Evolutionary conservation across 1,139 yeast genomes (phyloP).

Genomic region (Taphrina pruni): DNA sequence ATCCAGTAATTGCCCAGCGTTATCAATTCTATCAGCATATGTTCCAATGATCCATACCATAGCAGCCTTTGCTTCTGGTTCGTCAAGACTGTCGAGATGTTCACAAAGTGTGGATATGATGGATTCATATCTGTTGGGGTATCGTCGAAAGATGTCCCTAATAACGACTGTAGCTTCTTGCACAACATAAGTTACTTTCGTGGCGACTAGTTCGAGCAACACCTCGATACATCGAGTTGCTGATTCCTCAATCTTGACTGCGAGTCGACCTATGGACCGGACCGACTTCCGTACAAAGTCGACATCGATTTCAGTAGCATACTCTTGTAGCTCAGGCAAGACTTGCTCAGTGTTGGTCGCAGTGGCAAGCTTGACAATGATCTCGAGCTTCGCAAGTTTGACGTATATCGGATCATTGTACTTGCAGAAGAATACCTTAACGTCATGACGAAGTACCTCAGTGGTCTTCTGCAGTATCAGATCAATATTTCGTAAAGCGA

Average conservation of each 20-base stretch:
- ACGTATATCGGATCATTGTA: conserved; percentile 86
- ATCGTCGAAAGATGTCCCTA: conserved; percentile 75
- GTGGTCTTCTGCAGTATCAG: conserved; percentile 72
- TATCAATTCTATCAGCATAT: conserved; percentile 61
- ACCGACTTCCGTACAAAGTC: conserved; percentile 87
- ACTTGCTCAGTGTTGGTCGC: conserved; percentile 67
- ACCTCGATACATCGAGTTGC: conserved; percentile 70
- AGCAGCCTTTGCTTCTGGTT: conserved; percentile 79
- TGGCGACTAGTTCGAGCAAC: conserved; percentile 64
- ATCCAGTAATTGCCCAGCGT: conserved; percentile 58
- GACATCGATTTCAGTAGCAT: conserved; percentile 83
- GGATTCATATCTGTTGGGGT: conserved; percentile 62
- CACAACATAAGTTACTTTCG: conserved; percentile 73
- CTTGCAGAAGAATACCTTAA: conserved; percentile 77
- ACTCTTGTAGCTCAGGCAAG: conserved; percentile 77
- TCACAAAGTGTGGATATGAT: conserved; percentile 57
- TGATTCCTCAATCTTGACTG: conserved; percentile 69
- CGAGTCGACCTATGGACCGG: conserved; percentile 86
- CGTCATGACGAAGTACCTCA: conserved; percentile 65
- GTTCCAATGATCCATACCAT: conserved; percentile 86
- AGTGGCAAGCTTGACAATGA: conserved; percentile 77
- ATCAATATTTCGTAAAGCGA: conserved; percentile 80
- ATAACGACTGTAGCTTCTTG: conserved; percentile 82
- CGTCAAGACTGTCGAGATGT: conserved; percentile 61
- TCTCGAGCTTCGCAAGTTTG: conserved; percentile 87